Evolutionary conservation across 345 rosid species (phyloP).

Genomic region (Geranium rotundifolium): DNA sequence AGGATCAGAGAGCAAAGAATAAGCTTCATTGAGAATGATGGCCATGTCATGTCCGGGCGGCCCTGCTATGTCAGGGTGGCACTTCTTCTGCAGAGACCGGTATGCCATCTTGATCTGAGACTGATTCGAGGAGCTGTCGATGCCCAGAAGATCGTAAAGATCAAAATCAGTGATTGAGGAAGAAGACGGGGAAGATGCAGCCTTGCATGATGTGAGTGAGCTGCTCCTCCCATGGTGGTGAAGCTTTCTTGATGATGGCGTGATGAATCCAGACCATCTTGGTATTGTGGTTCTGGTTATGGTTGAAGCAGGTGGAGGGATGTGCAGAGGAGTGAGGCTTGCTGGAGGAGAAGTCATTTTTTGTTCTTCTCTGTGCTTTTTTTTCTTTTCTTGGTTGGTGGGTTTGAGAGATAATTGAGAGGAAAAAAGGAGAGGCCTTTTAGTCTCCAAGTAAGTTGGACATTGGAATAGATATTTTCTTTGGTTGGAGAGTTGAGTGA

Average conservation of each 20-base stretch:
- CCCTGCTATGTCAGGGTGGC: constrained; percentile 87
- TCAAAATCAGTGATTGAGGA: constrained; percentile 47
- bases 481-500: neutral
- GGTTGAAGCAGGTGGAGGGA: neutral
- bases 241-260: constrained; percentile 11
- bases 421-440: neutral
- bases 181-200: constrained; percentile 25
- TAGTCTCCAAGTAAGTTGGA: neutral
- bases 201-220: constrained; percentile 22
- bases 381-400: neutral
- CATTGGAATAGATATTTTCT: neutral
- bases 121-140: constrained; percentile 43
- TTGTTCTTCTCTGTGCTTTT: neutral
- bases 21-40: constrained; percentile 72
- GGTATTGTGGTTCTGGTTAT: neutral
- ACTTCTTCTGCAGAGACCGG: constrained; percentile 57
- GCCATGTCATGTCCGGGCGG: constrained; percentile 80
- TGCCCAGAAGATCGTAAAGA: constrained; percentile 74
- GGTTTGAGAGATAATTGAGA: neutral
- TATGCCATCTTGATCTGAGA: constrained; percentile 69
- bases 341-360: neutral
- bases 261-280: neutral
- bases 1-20: constrained; percentile 60
- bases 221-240: neutral
- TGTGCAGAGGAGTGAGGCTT: neutral